Conservation (phyloP, 1,284 basidiomycete species). For the Pisolithus thermaeus region DNA sequence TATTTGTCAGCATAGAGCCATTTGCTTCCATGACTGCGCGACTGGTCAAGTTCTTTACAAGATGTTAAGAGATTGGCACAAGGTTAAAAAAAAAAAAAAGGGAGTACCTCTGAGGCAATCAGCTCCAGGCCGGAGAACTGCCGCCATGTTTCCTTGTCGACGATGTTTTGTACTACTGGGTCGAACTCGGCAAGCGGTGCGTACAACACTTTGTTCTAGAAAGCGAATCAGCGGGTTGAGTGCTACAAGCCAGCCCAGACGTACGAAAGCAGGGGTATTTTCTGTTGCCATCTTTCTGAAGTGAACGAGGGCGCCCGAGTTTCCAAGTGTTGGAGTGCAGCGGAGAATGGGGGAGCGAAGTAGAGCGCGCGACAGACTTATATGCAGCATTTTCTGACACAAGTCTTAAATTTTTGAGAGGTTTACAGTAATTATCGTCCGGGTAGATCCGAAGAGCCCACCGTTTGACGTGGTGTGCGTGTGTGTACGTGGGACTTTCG, state of each 20-base stretch:
- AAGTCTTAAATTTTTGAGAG: conserved; percentile 1
- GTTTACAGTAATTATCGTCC: conserved; percentile 8
- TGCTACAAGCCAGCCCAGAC: conserved; percentile 20
- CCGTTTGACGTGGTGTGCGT: neutral
- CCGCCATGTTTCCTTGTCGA: conserved; percentile 99
- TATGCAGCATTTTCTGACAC: conserved; percentile 20
- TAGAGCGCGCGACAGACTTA: conserved; percentile 10
- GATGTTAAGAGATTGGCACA: conserved; percentile 9
- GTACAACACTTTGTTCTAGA: conserved; percentile 90
- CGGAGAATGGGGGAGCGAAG: conserved; percentile 16
- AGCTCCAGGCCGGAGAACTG: conserved; percentile 98
- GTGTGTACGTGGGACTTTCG: neutral
- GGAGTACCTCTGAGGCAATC: conserved; percentile 86
- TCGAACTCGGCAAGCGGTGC: conserved; percentile 83
- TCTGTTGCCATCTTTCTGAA: conserved; percentile 53
- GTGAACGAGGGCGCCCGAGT: conserved; percentile 5
- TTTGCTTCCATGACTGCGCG: conserved; percentile 96
- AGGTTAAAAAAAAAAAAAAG: too few species aligned
- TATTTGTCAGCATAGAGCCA: conserved; percentile 98
- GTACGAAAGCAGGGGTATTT: conserved; percentile 55
- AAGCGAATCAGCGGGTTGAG: neutral
- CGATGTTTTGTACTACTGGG: conserved; percentile 93
- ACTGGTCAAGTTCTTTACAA: conserved; percentile 83
- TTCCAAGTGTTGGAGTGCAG: conserved; percentile 13
- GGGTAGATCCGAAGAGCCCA: conserved; percentile 17